These are phyloP conservation scores for Phytophthora quininea DNA, from an alignment of 352 stramenopile genomes.

Conservation along the genomic window DNA sequence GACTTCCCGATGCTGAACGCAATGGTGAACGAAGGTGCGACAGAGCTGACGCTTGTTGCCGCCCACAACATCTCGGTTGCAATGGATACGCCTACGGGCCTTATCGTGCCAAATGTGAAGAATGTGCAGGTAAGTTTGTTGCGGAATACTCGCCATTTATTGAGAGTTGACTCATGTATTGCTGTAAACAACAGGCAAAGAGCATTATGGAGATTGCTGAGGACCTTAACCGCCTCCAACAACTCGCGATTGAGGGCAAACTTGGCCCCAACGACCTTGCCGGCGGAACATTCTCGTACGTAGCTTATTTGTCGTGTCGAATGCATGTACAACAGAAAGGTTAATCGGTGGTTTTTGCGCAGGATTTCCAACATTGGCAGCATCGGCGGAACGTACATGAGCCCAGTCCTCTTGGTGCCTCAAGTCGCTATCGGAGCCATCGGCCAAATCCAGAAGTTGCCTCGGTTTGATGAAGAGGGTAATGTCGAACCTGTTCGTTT, in stretches of 20 bases:
- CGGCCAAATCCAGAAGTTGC: constrained; percentile 95
- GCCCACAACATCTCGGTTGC: constrained; percentile 98
- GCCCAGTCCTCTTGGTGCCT: constrained; percentile 94
- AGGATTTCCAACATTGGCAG: constrained; percentile 94
- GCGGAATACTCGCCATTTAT: too few species aligned
- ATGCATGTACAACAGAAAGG: background rate
- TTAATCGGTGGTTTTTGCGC: constrained; percentile 9
- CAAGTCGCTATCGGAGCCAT: constrained; percentile 98
- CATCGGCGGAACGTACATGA: constrained; percentile 98
- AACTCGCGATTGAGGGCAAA: constrained; percentile 80
- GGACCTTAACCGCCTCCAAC: constrained; percentile 90
- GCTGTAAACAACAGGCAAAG: constrained; percentile 50
- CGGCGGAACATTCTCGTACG: constrained; percentile 91
- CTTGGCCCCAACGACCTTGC: constrained; percentile 87
- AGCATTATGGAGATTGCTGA: constrained; percentile 85
- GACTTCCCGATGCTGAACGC: constrained; percentile 96
- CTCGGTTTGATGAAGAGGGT: constrained; percentile 91
- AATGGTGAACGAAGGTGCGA: constrained; percentile 85
- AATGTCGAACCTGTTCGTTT: constrained; percentile 88
- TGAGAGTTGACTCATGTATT: too few species aligned
- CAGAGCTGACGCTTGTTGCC: constrained; percentile 87
- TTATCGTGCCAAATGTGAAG: constrained; percentile 97
- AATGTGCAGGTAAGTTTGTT: constrained; percentile 77
- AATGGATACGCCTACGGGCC: constrained; percentile 96
- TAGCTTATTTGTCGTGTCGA: constrained; percentile 8